Evolutionary conservation across 345 rosid species (phyloP).

Genomic region (Clausena lansium): DNA sequence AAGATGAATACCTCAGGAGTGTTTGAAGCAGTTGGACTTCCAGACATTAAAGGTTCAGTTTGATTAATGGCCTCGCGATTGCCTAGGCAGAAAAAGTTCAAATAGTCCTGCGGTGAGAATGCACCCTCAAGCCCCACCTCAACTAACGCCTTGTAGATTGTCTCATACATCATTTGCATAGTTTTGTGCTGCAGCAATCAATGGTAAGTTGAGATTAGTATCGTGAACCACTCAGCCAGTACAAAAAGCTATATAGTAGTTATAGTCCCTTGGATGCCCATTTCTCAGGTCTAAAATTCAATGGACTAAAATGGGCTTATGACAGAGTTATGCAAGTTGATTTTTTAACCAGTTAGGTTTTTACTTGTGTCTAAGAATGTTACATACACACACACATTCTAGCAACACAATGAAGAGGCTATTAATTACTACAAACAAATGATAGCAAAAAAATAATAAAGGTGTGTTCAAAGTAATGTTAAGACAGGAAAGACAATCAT

Average conservation of each 20-base stretch:
- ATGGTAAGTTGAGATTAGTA: constrained; percentile 10
- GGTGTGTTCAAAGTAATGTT: not conserved
- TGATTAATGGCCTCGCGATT: constrained; percentile 59
- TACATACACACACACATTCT: not conserved
- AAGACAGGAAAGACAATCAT: not conserved
- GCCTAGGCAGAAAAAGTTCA: constrained; percentile 96
- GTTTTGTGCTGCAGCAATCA: constrained; percentile 73
- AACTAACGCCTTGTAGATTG: constrained; percentile 75
- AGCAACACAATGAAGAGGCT: not conserved
- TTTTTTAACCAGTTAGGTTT: not conserved
- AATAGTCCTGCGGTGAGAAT: constrained; percentile 73
- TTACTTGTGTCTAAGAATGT: not conserved
- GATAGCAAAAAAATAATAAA: not conserved
- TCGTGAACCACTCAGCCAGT: not conserved
- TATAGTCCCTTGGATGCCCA: not conserved
- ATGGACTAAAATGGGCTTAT: not conserved
- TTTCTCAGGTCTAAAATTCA: not conserved
- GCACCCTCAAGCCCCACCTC: constrained; percentile 76
- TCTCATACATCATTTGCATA: constrained; percentile 98
- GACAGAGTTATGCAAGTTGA: not conserved
- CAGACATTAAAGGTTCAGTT: constrained; percentile 7
- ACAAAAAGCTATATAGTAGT: not conserved
- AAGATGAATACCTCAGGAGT: constrained; percentile 61
- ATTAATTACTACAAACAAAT: not conserved
- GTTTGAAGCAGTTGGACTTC: constrained; percentile 46